Conservation (phyloP, 1,284 basidiomycete genomes). For the Sparassis latifolia region DNA sequence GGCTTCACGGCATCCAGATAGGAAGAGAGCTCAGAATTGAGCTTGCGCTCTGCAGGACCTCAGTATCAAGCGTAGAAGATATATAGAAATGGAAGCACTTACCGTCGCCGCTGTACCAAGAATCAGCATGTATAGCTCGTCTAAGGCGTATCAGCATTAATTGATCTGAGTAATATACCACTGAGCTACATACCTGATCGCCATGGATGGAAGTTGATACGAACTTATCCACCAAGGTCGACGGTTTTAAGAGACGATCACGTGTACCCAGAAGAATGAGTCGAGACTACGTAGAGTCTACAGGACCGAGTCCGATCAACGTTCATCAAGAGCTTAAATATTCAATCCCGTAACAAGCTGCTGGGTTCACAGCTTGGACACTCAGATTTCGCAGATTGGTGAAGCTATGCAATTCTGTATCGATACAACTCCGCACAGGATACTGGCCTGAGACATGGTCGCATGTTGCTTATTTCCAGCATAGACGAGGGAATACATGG, state of each 20-base stretch:
- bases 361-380: too few relatives aligned
- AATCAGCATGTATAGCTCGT: slow-evolving; percentile 80
- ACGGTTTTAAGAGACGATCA: too few relatives aligned
- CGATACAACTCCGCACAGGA: neutral
- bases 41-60: slow-evolving; percentile 38
- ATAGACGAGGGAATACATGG: slow-evolving; percentile 36
- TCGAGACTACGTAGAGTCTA: too few relatives aligned
- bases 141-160: slow-evolving; percentile 25
- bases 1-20: slow-evolving; percentile 63
- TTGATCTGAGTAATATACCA: too few relatives aligned
- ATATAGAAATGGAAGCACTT: slow-evolving; percentile 12
- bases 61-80: neutral
- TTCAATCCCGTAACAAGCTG: too few relatives aligned
- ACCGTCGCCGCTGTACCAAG: slow-evolving; percentile 85
- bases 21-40: slow-evolving; percentile 54
- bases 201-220: slow-evolving; percentile 3
- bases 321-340: too few relatives aligned
- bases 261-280: too few relatives aligned
- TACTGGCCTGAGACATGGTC: slow-evolving; percentile 28
- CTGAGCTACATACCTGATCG: slow-evolving; percentile 6
- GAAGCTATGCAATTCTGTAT: too few relatives aligned
- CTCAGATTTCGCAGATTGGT: too few relatives aligned
- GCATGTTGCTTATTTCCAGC: slow-evolving; percentile 33
- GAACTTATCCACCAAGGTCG: too few relatives aligned
- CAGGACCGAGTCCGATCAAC: too few relatives aligned